Evolutionary conservation across 768 basidiomycete species (phyloP).

Genomic region (Termitomyces heimii): DNA sequence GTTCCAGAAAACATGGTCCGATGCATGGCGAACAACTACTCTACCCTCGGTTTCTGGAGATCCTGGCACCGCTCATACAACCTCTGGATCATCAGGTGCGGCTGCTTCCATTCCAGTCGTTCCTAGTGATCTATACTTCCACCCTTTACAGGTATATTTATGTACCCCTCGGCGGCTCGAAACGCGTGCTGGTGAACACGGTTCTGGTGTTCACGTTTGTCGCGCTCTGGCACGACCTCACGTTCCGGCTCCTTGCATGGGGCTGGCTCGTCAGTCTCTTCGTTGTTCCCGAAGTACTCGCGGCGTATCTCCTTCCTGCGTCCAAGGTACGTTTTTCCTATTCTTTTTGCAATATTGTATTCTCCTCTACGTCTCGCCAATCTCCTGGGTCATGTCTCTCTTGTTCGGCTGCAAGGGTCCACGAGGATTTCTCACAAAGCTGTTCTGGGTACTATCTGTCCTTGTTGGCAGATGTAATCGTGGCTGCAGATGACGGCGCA

Average conservation of each 20-base stretch:
- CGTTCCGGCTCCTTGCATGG: constrained; percentile 85
- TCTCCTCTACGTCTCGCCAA: not conserved
- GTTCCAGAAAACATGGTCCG: constrained; percentile 98
- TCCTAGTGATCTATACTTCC: not conserved
- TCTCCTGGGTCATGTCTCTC: not conserved
- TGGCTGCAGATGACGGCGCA: not conserved
- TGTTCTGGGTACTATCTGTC: not conserved
- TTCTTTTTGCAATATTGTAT: not conserved
- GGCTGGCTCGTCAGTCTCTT: constrained; percentile 94
- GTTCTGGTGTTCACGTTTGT: constrained; percentile 91
- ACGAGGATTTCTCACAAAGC: not conserved
- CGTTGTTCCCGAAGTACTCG: constrained; percentile 79
- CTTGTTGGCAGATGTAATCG: not conserved
- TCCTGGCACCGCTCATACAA: constrained; percentile 98
- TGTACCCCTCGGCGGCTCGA: constrained; percentile 79
- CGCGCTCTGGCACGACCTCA: constrained; percentile 95
- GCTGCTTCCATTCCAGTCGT: not conserved
- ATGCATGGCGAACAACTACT: constrained; percentile 98
- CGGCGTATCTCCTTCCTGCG: constrained; percentile 51
- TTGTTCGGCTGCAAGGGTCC: not conserved
- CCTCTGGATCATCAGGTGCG: constrained; percentile 85
- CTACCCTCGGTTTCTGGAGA: constrained; percentile 88
- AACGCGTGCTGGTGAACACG: constrained; percentile 51
- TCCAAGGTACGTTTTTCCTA: constrained; percentile 41
- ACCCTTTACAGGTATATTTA: constrained; percentile 77